Evolutionary conservation across 2,329 filamentous ascomycete genomes (phyloP).

Genomic region (Colletotrichum noveboracense): DNA sequence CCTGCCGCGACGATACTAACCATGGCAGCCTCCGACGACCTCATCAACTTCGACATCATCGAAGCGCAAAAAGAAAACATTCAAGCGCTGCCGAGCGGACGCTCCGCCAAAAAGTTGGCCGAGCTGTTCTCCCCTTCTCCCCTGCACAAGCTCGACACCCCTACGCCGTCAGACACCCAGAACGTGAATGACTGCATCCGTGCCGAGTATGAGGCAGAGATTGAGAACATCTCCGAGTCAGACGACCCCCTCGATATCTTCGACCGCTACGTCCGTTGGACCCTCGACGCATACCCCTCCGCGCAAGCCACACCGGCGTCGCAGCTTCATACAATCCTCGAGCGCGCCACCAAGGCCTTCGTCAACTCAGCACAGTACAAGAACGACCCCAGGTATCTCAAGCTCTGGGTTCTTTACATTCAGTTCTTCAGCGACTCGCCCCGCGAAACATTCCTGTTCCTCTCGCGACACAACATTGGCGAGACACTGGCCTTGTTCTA

Average conservation of each 20-base stretch:
- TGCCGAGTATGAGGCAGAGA: constrained; percentile 84
- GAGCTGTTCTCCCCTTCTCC: constrained; percentile 76
- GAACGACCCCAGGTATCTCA: constrained; percentile 93
- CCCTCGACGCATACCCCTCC: constrained; percentile 90
- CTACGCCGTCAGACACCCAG: constrained; percentile 74
- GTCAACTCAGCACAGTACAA: constrained; percentile 87
- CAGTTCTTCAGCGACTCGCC: constrained; percentile 91
- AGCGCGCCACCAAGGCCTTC: constrained; percentile 91
- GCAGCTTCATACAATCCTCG: constrained; percentile 86
- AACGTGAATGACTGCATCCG: constrained; percentile 81
- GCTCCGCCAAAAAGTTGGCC: constrained; percentile 88
- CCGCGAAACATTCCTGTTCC: constrained; percentile 88
- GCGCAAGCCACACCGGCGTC: constrained; percentile 91
- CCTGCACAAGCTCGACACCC: constrained; percentile 61
- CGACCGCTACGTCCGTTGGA: constrained; percentile 97
- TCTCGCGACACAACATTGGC: constrained; percentile 87
- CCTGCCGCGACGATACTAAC: constrained; percentile 27
- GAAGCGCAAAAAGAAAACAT: constrained; percentile 99
- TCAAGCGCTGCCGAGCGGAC: constrained; percentile 83
- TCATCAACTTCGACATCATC: constrained; percentile 87
- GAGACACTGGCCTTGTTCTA: constrained; percentile 91
- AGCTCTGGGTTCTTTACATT: constrained; percentile 94
- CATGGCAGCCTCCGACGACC: constrained; percentile 57
- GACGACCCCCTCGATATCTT: constrained; percentile 96
- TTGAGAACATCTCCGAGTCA: constrained; percentile 79